phyloP scores from a whole-genome alignment of 345 rosid genomes.

The Eucalyptus pumila region DNA sequence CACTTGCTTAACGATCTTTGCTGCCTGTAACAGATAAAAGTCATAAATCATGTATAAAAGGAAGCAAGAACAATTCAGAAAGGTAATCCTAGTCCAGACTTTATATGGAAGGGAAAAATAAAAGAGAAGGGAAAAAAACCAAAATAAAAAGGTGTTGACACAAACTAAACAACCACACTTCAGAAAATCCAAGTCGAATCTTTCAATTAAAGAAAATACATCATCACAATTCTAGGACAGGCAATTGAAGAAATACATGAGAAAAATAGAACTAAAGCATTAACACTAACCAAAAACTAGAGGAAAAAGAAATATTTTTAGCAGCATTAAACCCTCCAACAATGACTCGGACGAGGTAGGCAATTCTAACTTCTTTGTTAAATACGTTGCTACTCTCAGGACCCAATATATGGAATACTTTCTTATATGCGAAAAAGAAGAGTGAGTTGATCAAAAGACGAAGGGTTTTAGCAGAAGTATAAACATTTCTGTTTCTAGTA shows the following conservation, averaged over 20 bases:
- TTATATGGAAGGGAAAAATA: neutral
- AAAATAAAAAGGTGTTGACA: neutral
- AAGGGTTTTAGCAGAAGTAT: neutral
- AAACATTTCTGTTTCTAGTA: neutral
- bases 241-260: neutral
- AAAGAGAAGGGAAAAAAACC: neutral
- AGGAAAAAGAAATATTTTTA: neutral
- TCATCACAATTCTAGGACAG: neutral
- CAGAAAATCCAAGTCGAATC: neutral
- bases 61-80: neutral
- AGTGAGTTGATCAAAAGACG: neutral
- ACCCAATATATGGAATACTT: neutral
- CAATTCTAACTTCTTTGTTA: neutral
- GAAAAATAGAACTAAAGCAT: neutral
- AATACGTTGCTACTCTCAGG: neutral
- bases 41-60: neutral
- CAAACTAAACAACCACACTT: neutral
- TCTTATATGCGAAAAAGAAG: neutral
- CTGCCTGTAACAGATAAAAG: constrained; percentile 42
- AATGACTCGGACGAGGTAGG: neutral
- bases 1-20: constrained; percentile 78
- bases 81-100: neutral
- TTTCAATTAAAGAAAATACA: neutral
- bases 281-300: neutral
- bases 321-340: neutral